Evolutionary conservation across 345 rosid genomes (phyloP).

Genomic region (Eucalyptus lansdowneana): DNA sequence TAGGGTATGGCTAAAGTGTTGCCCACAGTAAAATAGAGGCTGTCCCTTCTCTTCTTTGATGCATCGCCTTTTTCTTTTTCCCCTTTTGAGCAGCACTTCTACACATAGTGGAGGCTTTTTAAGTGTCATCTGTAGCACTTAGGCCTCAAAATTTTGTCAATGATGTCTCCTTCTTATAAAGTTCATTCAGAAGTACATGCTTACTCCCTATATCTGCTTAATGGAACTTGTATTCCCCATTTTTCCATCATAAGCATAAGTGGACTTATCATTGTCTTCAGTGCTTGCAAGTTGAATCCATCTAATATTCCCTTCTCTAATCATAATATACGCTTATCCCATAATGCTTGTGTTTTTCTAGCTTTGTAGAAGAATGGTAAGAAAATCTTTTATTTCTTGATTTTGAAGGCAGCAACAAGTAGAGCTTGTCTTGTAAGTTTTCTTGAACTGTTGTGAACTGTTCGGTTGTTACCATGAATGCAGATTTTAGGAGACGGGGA

Average conservation of each 20-base stretch:
- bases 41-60: neutral
- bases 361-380: neutral
- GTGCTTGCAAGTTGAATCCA: neutral
- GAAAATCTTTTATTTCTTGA: neutral
- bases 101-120: neutral
- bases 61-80: neutral
- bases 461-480: neutral
- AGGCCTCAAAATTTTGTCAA: neutral
- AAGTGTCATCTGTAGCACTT: neutral
- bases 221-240: neutral
- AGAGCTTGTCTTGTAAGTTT: neutral
- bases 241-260: neutral
- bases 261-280: neutral
- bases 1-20: neutral
- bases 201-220: neutral
- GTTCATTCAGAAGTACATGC: neutral
- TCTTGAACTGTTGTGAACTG: neutral
- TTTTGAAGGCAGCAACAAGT: neutral
- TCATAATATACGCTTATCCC: neutral
- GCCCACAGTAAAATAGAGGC: neutral
- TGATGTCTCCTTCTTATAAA: too few species aligned
- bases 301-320: neutral
- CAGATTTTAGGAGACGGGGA: conserved; percentile 86
- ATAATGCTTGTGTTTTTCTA: neutral
- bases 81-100: neutral